Evolutionary conservation across 306 rosid genomes (phyloP).

Genomic region (Ziziphus jujuba): DNA sequence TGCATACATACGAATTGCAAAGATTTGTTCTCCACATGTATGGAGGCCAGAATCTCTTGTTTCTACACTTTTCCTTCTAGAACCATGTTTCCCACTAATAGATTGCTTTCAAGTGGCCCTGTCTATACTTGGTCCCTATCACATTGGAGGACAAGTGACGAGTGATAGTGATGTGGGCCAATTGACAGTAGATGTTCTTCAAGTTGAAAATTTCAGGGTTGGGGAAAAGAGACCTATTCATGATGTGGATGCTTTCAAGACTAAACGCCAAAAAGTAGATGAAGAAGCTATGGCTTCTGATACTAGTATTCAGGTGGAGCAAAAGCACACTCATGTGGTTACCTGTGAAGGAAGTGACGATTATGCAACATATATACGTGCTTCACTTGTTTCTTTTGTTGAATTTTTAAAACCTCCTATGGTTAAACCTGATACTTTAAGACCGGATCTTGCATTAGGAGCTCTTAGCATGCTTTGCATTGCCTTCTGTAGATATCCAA

Average conservation of each 20-base stretch:
- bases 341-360: conserved; percentile 50
- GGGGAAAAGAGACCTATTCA: conserved; percentile 71
- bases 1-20: conserved; percentile 71
- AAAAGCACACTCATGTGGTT: conserved; percentile 40
- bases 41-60: conserved; percentile 86
- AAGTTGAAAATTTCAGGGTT: conserved; percentile 42
- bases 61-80: conserved; percentile 50
- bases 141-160: conserved; percentile 48
- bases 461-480: conserved; percentile 88
- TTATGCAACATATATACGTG: conserved; percentile 61
- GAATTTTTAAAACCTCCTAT: conserved; percentile 49
- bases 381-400: conserved; percentile 54
- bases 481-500: conserved; percentile 66
- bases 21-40: conserved; percentile 72
- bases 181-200: conserved; percentile 36
- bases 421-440: conserved; percentile 39
- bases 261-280: conserved; percentile 60
- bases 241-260: conserved; percentile 43
- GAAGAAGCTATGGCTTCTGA: conserved; percentile 46
- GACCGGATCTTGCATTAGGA: conserved; percentile 58
- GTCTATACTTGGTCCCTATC: conserved; percentile 64
- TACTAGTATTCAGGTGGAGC: conserved; percentile 40
- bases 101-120: conserved; percentile 79
- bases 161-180: conserved; percentile 22
- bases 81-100: conserved; percentile 62